Percentiles rank a stretch among this genome's conserved stretches.
Evolutionary conservation across 139 green algal species (phyloP).

Genomic region (Chlorella sp.): DNA sequence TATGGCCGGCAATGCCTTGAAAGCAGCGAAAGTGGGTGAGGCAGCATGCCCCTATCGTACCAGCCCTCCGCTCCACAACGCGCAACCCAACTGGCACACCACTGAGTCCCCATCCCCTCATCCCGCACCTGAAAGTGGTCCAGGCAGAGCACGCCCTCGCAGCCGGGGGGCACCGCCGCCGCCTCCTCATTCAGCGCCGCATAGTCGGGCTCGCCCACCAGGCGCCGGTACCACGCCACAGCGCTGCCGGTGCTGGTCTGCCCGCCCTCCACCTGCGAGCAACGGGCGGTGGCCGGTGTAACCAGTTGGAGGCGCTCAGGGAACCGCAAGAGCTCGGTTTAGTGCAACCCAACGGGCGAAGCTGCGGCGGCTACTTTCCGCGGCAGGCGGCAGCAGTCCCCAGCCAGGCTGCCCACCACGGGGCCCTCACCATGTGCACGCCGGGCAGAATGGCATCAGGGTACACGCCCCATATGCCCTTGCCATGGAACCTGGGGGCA

Average conservation of each 20-base stretch:
- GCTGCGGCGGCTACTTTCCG: too few relatives aligned
- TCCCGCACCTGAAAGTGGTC: slow-evolving; percentile 82
- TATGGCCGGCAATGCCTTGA: too few relatives aligned
- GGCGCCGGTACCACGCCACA: slow-evolving; percentile 49
- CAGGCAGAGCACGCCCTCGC: slow-evolving; percentile 72
- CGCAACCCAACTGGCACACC: background rate
- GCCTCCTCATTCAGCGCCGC: slow-evolving; percentile 68
- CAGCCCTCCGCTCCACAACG: background rate
- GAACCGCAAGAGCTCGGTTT: too few relatives aligned
- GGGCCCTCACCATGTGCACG: slow-evolving; percentile 59
- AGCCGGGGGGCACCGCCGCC: slow-evolving; percentile 62
- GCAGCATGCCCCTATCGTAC: background rate
- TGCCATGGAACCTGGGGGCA: slow-evolving; percentile 54
- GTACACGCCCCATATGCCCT: slow-evolving; percentile 83
- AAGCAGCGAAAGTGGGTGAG: background rate
- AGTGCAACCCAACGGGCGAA: too few relatives aligned
- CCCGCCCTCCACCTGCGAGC: slow-evolving; percentile 69
- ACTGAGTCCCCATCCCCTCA: background rate
- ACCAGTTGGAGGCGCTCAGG: too few relatives aligned
- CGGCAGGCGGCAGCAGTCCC: too few relatives aligned
- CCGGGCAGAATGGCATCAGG: slow-evolving; percentile 66
- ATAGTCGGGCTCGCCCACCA: slow-evolving; percentile 48
- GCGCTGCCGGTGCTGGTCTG: slow-evolving; percentile 81
- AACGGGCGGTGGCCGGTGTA: too few relatives aligned
- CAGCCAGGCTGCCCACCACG: too few relatives aligned